Percentiles rank a stretch among this genome's conserved stretches.
phyloP scores from a whole-genome alignment of 768 basidiomycete genomes.

The Leccinum imitatum region DNA sequence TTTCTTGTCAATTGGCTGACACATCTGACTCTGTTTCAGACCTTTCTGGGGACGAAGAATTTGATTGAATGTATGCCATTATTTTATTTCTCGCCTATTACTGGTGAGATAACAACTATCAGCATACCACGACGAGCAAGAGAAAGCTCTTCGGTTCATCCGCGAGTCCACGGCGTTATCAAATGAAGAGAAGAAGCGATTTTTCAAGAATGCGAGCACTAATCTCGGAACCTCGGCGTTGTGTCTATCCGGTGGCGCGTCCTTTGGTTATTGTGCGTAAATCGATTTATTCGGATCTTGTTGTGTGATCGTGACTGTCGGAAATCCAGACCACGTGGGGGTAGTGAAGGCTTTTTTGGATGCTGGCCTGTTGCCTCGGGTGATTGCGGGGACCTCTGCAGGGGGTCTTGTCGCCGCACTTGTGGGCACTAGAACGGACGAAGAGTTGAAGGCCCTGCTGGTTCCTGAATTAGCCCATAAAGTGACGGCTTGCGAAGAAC shows the following conservation, averaged over 20 bases:
- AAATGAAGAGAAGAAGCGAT: conserved; percentile 85
- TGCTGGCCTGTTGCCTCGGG: conserved; percentile 80
- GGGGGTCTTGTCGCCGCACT: conserved; percentile 80
- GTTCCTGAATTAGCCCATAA: conserved; percentile 82
- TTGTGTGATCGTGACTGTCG: background rate
- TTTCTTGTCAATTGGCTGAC: conserved; percentile 1
- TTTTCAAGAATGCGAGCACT: conserved; percentile 86
- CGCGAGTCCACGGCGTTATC: conserved; percentile 71
- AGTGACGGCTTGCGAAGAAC: conserved; percentile 81
- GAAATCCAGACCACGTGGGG: conserved; percentile 72
- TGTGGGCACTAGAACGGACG: conserved; percentile 84
- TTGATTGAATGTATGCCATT: conserved; percentile 71
- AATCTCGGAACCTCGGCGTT: conserved; percentile 91
- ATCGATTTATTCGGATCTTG: background rate
- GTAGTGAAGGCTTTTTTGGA: conserved; percentile 93
- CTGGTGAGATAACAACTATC: conserved; percentile 4
- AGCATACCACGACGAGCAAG: conserved; percentile 84
- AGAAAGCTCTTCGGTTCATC: conserved; percentile 71
- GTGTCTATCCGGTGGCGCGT: conserved; percentile 94
- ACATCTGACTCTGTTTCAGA: conserved; percentile 46
- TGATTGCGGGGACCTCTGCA: conserved; percentile 93
- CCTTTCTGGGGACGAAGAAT: conserved; percentile 88
- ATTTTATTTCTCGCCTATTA: background rate
- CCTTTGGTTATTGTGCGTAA: conserved; percentile 84
- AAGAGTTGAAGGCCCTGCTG: conserved; percentile 75